Percentiles rank a stretch among this genome's conserved stretches.
Conservation (phyloP, 2,329 filamentous ascomycete genomes). For the Nemania sp. region DNA sequence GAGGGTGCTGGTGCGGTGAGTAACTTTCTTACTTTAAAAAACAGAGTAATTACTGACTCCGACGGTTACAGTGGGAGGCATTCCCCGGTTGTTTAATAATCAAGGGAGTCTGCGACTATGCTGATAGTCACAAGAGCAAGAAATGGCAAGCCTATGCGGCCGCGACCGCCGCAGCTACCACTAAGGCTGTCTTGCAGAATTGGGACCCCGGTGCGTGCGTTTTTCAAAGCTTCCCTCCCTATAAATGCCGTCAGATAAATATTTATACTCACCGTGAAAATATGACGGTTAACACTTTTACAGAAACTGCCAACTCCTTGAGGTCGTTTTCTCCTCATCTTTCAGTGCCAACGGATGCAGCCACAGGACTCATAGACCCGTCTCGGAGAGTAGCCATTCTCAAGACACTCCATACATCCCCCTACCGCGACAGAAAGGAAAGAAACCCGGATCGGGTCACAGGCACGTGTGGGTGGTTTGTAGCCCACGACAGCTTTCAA, state of each 20-base stretch:
- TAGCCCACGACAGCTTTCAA: not conserved
- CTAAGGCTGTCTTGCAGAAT: not conserved
- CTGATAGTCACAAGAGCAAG: constrained; percentile 11
- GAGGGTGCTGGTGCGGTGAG: constrained; percentile 5
- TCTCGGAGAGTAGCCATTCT: not conserved
- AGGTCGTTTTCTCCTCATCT: not conserved
- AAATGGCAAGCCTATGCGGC: not conserved
- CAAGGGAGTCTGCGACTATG: constrained; percentile 10
- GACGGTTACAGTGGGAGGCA: constrained; percentile 1
- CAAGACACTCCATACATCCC: not conserved
- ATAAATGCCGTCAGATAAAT: not conserved
- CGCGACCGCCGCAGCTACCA: not conserved
- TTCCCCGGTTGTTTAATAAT: constrained; percentile 4
- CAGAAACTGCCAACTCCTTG: not conserved
- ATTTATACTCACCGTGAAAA: too few relatives aligned
- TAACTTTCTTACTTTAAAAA: too few relatives aligned
- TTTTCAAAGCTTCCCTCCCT: not conserved
- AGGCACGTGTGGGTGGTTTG: constrained; percentile 11
- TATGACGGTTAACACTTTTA: not conserved
- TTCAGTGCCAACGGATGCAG: not conserved
- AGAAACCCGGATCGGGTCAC: constrained; percentile 1
- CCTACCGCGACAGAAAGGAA: constrained; percentile 9
- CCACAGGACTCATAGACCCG: not conserved
- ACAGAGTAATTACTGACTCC: too few relatives aligned
- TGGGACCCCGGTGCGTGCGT: constrained; percentile 4